Evolutionary conservation across 2,329 filamentous ascomycete species (phyloP).

Genomic region (Metarhizium humberi): DNA sequence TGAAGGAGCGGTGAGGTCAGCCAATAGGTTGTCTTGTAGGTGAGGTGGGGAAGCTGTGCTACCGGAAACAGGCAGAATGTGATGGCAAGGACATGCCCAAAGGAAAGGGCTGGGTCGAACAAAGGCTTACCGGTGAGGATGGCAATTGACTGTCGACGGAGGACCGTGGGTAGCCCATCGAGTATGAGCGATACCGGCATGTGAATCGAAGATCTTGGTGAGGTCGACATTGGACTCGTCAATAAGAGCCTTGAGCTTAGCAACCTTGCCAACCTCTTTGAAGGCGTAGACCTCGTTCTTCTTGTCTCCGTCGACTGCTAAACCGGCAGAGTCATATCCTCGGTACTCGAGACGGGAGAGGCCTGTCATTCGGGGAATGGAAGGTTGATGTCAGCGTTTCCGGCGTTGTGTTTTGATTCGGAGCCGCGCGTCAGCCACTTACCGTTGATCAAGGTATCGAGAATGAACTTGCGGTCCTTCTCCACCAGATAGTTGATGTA

Average conservation of each 20-base stretch:
- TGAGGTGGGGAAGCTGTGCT: not conserved
- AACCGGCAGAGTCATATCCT: conserved; percentile 94
- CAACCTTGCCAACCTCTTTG: conserved; percentile 99
- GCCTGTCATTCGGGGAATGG: conserved; percentile 41
- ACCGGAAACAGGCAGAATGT: not conserved
- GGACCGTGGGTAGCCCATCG: conserved; percentile 97
- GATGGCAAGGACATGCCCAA: not conserved
- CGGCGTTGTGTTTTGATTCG: not conserved
- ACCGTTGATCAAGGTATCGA: conserved; percentile 95
- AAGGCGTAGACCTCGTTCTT: conserved; percentile 95
- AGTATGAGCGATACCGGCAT: conserved; percentile 97
- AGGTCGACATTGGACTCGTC: conserved; percentile 74
- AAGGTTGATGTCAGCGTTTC: conserved; percentile 8
- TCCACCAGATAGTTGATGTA: conserved; percentile 99
- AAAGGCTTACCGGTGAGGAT: conserved; percentile 76
- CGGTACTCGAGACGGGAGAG: conserved; percentile 95
- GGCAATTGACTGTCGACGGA: conserved; percentile 91
- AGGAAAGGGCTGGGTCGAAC: not conserved
- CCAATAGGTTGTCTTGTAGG: not conserved
- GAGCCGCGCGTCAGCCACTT: conserved; percentile 26
- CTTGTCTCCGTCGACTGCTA: conserved; percentile 95
- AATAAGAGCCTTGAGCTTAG: conserved; percentile 89
- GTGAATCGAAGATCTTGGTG: conserved; percentile 91
- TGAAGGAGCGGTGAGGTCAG: conserved; percentile 9
- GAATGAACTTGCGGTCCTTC: conserved; percentile 94